phyloP scores from a whole-genome alignment of 306 rosid species.

The Bauhinia variegata region DNA sequence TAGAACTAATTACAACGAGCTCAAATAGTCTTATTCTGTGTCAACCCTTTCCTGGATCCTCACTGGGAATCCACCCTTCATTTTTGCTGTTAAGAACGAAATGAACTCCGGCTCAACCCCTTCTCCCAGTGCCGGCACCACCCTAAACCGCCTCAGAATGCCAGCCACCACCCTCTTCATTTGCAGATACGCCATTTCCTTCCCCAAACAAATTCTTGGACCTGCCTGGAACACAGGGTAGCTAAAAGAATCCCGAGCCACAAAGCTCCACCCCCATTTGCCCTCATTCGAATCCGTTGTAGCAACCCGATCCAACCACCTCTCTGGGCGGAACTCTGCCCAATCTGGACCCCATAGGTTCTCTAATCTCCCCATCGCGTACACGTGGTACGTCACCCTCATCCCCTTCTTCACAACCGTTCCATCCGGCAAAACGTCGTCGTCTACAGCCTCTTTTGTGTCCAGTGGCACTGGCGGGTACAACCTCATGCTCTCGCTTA shows the following conservation, averaged over 20 bases:
- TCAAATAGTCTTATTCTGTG: too few relatives aligned
- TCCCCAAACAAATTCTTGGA: slow-evolving; percentile 80
- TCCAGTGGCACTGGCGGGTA: slow-evolving; percentile 74
- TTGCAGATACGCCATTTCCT: slow-evolving; percentile 89
- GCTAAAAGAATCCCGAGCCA: slow-evolving; percentile 48
- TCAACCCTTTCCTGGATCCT: slow-evolving; percentile 16
- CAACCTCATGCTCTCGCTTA: slow-evolving; percentile 80
- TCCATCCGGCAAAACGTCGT: slow-evolving; percentile 76
- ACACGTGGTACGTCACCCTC: slow-evolving; percentile 53
- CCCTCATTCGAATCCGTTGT: background rate
- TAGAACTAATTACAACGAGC: too few relatives aligned
- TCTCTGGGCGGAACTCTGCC: slow-evolving; percentile 66
- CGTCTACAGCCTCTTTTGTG: slow-evolving; percentile 41
- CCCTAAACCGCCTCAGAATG: slow-evolving; percentile 51
- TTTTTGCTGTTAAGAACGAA: slow-evolving; percentile 49
- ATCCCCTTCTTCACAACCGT: slow-evolving; percentile 65
- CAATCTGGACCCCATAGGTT: slow-evolving; percentile 71
- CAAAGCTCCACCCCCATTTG: slow-evolving; percentile 59
- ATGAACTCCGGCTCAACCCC: slow-evolving; percentile 46
- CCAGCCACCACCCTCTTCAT: slow-evolving; percentile 73
- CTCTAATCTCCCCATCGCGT: slow-evolving; percentile 70
- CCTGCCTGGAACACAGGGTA: slow-evolving; percentile 87
- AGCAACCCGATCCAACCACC: slow-evolving; percentile 55
- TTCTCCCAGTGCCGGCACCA: slow-evolving; percentile 44
- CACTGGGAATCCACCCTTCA: slow-evolving; percentile 68